phyloP scores from a whole-genome alignment of 306 rosid genomes.

The Begonia loranthoides region DNA sequence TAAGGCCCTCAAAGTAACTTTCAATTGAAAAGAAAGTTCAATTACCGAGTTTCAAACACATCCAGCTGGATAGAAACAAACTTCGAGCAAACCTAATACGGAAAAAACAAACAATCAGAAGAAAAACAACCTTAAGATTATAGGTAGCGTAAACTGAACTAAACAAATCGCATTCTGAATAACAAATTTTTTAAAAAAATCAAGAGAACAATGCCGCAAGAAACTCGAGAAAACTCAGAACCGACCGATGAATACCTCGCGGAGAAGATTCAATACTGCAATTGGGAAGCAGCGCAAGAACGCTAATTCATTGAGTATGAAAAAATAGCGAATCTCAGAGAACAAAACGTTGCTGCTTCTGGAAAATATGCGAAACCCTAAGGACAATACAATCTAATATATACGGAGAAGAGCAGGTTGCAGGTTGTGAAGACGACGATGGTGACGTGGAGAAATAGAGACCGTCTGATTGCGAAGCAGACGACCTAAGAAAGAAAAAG shows the following conservation, averaged over 20 bases:
- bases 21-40: conserved; percentile 1
- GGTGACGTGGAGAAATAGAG: conserved; percentile 50
- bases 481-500: conserved; percentile 23
- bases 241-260: neutral
- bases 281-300: neutral
- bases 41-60: neutral
- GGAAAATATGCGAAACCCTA: neutral
- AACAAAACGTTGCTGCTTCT: too few species aligned
- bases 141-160: neutral
- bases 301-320: neutral
- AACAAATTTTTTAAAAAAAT: neutral
- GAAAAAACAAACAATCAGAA: neutral
- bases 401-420: conserved; percentile 21
- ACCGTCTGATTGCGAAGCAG: conserved; percentile 39
- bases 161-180: neutral
- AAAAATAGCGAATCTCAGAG: too few species aligned
- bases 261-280: neutral
- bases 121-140: neutral
- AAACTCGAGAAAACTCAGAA: neutral
- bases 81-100: neutral
- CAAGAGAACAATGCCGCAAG: neutral
- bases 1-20: neutral
- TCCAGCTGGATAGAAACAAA: neutral
- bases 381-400: conserved; percentile 1
- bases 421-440: conserved; percentile 39